These are phyloP conservation scores for Pisolithus sp. DNA, from an alignment of 768 basidiomycete species.

Conservation along the genomic window DNA sequence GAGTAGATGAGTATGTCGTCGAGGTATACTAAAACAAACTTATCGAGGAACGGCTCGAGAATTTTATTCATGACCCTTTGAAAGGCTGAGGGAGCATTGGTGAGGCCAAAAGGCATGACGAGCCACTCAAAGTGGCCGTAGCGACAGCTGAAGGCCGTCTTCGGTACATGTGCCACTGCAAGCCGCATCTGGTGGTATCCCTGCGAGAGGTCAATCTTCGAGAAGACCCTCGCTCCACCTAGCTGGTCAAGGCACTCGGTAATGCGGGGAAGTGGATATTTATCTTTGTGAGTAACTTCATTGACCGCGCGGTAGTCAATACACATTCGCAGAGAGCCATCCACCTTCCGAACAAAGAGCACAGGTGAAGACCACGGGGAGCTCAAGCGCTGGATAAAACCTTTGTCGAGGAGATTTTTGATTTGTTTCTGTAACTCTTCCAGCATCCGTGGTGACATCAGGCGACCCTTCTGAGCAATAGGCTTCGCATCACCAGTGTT, in stretches of 20 bases:
- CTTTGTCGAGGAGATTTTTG: neutral
- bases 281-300: slow-evolving; percentile 21
- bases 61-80: slow-evolving; percentile 12
- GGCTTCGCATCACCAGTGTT: neutral
- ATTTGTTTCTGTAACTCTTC: neutral
- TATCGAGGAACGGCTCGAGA: too few relatives aligned
- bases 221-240: slow-evolving; percentile 15
- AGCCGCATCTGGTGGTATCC: neutral
- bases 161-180: neutral
- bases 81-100: slow-evolving; percentile 28
- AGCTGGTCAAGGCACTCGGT: neutral
- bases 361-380: neutral
- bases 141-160: too few relatives aligned
- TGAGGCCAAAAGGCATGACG: slow-evolving; percentile 30
- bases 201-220: slow-evolving; percentile 16
- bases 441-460: neutral
- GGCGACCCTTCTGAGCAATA: neutral
- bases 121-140: too few relatives aligned
- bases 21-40: too few relatives aligned
- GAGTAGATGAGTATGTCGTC: too few relatives aligned
- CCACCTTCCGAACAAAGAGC: too few relatives aligned
- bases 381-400: neutral
- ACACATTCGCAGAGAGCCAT: slow-evolving; percentile 8
- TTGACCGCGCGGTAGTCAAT: slow-evolving; percentile 29
- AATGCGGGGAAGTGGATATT: slow-evolving; percentile 26